Percentiles rank a stretch among this genome's conserved stretches.
Evolutionary conservation across 768 basidiomycete genomes (phyloP).

Genomic region (Collybia sp.): DNA sequence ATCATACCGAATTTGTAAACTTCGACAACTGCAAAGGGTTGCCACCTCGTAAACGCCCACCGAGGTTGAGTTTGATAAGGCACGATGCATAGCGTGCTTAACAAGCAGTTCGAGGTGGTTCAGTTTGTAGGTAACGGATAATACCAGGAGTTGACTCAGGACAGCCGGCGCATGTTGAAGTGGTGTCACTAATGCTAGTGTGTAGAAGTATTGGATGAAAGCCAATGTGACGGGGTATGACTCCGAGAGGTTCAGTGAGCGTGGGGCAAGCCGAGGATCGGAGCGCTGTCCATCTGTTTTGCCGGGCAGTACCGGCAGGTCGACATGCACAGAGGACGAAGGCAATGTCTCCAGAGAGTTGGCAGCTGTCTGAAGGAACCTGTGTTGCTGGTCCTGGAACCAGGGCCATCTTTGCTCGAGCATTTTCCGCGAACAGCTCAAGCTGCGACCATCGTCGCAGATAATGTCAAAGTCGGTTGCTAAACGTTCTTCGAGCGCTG

Average conservation of each 20-base stretch:
- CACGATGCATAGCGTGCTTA: constrained; percentile 93
- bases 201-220: constrained; percentile 91
- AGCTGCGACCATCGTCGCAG: constrained; percentile 83
- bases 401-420: constrained; percentile 93
- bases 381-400: constrained; percentile 73
- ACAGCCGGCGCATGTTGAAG: constrained; percentile 90
- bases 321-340: constrained; percentile 53
- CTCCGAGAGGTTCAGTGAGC: constrained; percentile 78
- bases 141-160: constrained; percentile 78
- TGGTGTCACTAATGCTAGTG: constrained; percentile 79
- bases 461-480: constrained; percentile 91
- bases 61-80: constrained; percentile 77
- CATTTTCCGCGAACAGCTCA: constrained; percentile 79
- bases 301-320: constrained; percentile 58
- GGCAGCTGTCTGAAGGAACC: constrained; percentile 54
- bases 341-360: constrained; percentile 57
- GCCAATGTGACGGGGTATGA: constrained; percentile 87
- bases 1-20: constrained; percentile 80
- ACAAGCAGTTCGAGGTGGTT: constrained; percentile 71
- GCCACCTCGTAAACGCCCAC: constrained; percentile 95
- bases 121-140: constrained; percentile 81
- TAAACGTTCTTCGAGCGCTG: constrained; percentile 74
- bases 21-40: constrained; percentile 83
- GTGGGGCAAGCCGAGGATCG: constrained; percentile 79
- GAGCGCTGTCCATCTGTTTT: constrained; percentile 48